Conservation (phyloP, 2,329 filamentous ascomycete species). For the Dryadomyces quercus-mongolicae region DNA sequence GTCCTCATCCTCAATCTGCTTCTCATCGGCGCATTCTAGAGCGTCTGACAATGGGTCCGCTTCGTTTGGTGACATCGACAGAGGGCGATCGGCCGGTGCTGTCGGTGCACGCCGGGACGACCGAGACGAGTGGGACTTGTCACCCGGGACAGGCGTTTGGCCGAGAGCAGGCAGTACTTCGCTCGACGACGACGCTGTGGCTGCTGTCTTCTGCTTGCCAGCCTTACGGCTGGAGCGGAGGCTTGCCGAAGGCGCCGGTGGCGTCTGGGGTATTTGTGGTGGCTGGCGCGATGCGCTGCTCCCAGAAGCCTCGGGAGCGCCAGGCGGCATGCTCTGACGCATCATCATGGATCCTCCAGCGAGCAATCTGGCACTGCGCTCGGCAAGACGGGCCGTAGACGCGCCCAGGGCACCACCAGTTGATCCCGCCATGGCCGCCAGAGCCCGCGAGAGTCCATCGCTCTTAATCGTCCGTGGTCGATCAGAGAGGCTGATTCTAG, state of each 20-base stretch:
- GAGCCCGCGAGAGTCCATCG: slow-evolving; percentile 49
- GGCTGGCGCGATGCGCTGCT: not conserved
- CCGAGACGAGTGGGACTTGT: slow-evolving; percentile 48
- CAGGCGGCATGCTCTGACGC: slow-evolving; percentile 22
- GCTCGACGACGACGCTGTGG: slow-evolving; percentile 7
- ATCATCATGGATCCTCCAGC: slow-evolving; percentile 15
- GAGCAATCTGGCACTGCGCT: slow-evolving; percentile 22
- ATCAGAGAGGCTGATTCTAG: slow-evolving; percentile 73
- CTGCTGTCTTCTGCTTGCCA: slow-evolving; percentile 22
- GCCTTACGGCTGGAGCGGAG: slow-evolving; percentile 30
- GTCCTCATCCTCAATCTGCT: slow-evolving; percentile 58
- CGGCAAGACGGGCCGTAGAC: slow-evolving; percentile 33
- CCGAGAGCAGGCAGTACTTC: slow-evolving; percentile 29
- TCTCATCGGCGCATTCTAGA: slow-evolving; percentile 88
- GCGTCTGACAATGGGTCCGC: slow-evolving; percentile 55
- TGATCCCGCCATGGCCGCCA: slow-evolving; percentile 65
- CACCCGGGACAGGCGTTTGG: slow-evolving; percentile 21
- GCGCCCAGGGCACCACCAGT: slow-evolving; percentile 44
- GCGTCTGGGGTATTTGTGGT: not conserved
- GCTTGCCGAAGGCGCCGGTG: not conserved
- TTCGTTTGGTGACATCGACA: slow-evolving; percentile 39
- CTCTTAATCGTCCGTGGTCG: slow-evolving; percentile 53
- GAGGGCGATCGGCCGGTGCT: slow-evolving; percentile 38
- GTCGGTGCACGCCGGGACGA: slow-evolving; percentile 47
- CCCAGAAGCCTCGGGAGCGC: slow-evolving; percentile 15